Base-by-base conservation (phyloP, 1,284 basidiomycete genomes). In the Melampsora abietis-canadensis region DNA sequence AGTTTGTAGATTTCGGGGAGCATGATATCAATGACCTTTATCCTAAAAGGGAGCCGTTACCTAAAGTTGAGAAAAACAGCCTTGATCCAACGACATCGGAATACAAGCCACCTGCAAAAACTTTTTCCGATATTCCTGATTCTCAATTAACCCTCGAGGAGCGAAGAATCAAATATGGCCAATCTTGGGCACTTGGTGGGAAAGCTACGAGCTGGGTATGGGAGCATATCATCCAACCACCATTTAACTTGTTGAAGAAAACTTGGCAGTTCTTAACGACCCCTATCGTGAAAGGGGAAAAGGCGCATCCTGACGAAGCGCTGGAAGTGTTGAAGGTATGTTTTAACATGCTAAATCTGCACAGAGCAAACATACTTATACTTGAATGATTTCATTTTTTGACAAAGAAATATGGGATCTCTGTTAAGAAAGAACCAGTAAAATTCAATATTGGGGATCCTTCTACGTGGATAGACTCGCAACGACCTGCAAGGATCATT, bases 81-180 rank as follows among this genome's bases (percentile, higher is more conserved):
- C 24, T 8, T 2, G 24, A n/a, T 54, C 51, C 19, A 54, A 8
- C 10, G 12, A 2, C 37, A 12, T 8, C 10, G 10, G 4, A 8
- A 4, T 4, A 40, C 5, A 40, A 40, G 4, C 37, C 37, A 40
- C 1, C 37, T 40, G 2, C 37, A 6, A 40, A 6, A 40, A 12
- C 10, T 40, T 40, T 40, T 12, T 4, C 37, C 37, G 51, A 54
- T 27, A 54, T 54, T 7, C 51, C 51, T 21, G 24, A 27, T n/a
- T 21, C 51, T 12, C n/a, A 54, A 19, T 12, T 27, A 54, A 54
- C 51, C 19, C 19, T 8, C 51, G 51, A 54, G 21, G 51, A 54
- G 51, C n/a, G 17, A 54, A 54, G 51, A 27, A n/a, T 54, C 24
- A n/a, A 54, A 54, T 54, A 54, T 27, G 51, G 51, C 14, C 51